Conservation (phyloP, 345 rosid genomes). For the Citrus maxima region DNA sequence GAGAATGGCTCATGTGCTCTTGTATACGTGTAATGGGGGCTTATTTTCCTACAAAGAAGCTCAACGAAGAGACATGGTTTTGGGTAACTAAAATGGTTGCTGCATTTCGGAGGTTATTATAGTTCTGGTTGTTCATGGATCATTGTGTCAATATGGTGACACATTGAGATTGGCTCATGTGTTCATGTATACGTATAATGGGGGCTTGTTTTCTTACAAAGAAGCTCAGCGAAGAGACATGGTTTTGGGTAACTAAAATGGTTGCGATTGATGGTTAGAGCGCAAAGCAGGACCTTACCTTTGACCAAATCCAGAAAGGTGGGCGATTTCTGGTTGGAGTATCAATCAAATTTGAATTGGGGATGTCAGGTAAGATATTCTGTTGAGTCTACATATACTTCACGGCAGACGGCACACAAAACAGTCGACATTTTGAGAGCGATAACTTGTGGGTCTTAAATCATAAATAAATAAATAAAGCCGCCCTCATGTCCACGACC, state of each 20-base stretch:
- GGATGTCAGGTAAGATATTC: neutral
- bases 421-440: neutral
- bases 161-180: neutral
- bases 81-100: neutral
- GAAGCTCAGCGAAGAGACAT: neutral
- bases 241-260: neutral
- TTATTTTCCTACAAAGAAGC: neutral
- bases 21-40: neutral
- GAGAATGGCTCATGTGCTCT: neutral
- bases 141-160: neutral
- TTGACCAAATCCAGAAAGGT: too few relatives aligned
- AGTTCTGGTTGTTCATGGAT: too few relatives aligned
- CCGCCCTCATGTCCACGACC: too few relatives aligned
- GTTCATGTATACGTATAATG: neutral
- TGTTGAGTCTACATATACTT: neutral
- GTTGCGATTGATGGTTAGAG: neutral
- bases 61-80: neutral
- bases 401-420: neutral
- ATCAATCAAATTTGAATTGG: too few relatives aligned
- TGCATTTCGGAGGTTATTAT: neutral
- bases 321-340: too few relatives aligned
- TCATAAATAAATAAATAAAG: too few relatives aligned
- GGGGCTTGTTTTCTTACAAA: neutral
- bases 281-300: too few relatives aligned
- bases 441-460: neutral